These are phyloP conservation scores for Plasmodium blacklocki DNA, from an alignment of 169 alveolate genomes.

Conservation along the genomic window DNA sequence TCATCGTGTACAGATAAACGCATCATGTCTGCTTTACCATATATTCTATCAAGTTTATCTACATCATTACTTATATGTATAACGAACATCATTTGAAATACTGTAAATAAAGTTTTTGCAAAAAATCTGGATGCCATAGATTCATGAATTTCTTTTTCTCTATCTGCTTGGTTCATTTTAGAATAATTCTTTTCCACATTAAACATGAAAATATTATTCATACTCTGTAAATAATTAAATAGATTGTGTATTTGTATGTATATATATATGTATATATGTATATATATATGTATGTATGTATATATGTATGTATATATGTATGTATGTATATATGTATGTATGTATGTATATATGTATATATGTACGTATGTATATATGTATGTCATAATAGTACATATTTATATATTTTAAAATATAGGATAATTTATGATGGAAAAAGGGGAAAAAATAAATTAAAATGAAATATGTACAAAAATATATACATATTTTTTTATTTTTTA, in stretches of 20 bases:
- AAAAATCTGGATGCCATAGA: slow-evolving; percentile 71
- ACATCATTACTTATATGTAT: slow-evolving; percentile 38
- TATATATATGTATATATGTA: neutral
- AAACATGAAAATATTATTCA: slow-evolving; percentile 62
- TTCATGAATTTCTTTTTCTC: slow-evolving; percentile 31
- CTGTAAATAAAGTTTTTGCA: slow-evolving; percentile 40
- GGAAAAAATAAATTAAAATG: neutral
- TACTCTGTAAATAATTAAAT: slow-evolving; percentile 24
- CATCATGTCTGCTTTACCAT: slow-evolving; percentile 44
- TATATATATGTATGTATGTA: neutral
- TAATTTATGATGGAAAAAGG: too few relatives aligned
- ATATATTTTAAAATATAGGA: too few relatives aligned
- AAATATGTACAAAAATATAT: neutral
- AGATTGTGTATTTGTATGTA: neutral
- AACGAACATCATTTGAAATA: slow-evolving; percentile 59
- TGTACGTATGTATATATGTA: neutral
- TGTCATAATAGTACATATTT: neutral
- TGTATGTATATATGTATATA: neutral
- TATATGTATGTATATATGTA: neutral
- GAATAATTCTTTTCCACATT: slow-evolving; percentile 31
- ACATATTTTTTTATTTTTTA: neutral
- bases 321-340: neutral
- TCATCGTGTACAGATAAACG: slow-evolving; percentile 41
- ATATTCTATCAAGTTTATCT: slow-evolving; percentile 30
- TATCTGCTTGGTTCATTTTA: slow-evolving; percentile 1